A percentile compares a stretch with the other conserved stretches of the same genome.
Evolutionary conservation across 306 rosid species (phyloP).

Genomic region (Amphicarpaea edgeworthii): DNA sequence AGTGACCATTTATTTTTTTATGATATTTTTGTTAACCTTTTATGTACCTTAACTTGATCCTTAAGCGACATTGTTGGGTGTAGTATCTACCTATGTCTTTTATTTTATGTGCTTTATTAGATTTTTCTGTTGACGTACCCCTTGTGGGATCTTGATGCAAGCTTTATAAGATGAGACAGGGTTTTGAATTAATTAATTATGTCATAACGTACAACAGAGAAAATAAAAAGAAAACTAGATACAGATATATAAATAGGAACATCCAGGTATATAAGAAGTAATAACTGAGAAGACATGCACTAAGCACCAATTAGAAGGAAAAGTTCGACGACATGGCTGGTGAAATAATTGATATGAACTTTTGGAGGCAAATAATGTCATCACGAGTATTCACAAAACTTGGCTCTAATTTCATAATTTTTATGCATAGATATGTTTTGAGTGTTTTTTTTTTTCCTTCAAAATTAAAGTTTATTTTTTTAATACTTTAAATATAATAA

Average conservation of each 20-base stretch:
- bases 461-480: too few relatives aligned
- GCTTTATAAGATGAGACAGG: slow-evolving; percentile 43
- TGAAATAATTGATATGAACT: slow-evolving; percentile 50
- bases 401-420: slow-evolving; percentile 34
- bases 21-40: slow-evolving; percentile 29
- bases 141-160: slow-evolving; percentile 50
- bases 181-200: slow-evolving; percentile 1
- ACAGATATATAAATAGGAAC: slow-evolving; percentile 39
- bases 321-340: slow-evolving; percentile 46
- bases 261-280: slow-evolving; percentile 57
- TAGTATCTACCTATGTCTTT: slow-evolving; percentile 31
- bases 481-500: too few relatives aligned
- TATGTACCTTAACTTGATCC: slow-evolving; percentile 53
- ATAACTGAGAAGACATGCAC: slow-evolving; percentile 57
- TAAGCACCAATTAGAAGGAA: slow-evolving; percentile 49
- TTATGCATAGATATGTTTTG: too few relatives aligned
- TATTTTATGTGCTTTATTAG: slow-evolving; percentile 37
- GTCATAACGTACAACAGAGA: slow-evolving; percentile 12
- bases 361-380: slow-evolving; percentile 69
- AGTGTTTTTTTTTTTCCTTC: too few relatives aligned
- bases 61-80: slow-evolving; percentile 46
- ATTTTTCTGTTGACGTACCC: slow-evolving; percentile 48
- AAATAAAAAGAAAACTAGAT: slow-evolving; percentile 45
- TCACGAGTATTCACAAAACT: slow-evolving; percentile 45
- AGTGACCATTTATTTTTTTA: slow-evolving; percentile 1